Evolutionary conservation across 495 filamentous ascomycete species (phyloP).

Genomic region (Xylaria scruposa): DNA sequence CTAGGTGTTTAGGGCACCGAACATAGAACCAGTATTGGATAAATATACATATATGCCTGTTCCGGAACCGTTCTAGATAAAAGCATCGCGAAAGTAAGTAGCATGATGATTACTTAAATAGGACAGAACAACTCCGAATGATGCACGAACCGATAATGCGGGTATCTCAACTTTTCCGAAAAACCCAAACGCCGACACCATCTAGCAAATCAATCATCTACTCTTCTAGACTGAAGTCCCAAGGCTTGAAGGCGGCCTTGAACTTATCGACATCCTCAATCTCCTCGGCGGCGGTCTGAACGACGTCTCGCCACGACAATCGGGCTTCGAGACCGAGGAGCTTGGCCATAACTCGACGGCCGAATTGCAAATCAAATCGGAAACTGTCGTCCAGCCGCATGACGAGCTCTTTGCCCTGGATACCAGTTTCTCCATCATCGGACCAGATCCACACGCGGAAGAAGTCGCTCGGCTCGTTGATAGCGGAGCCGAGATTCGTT

Average conservation of each 20-base stretch:
- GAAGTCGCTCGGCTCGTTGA: constrained; percentile 68
- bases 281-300: constrained; percentile 79
- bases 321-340: constrained; percentile 77
- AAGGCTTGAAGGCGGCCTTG: constrained; percentile 82
- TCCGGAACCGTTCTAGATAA: background rate
- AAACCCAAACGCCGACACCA: constrained; percentile 34
- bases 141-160: constrained; percentile 29
- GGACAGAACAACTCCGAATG: constrained; percentile 14
- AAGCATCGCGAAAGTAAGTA: background rate
- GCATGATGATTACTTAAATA: background rate
- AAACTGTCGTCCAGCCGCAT: constrained; percentile 54
- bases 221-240: constrained; percentile 69
- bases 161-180: constrained; percentile 40
- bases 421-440: constrained; percentile 49
- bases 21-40: background rate
- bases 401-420: constrained; percentile 55
- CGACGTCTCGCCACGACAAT: constrained; percentile 81
- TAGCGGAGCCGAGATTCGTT: constrained; percentile 40
- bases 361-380: constrained; percentile 67
- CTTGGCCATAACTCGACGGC: constrained; percentile 84
- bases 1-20: background rate
- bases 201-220: constrained; percentile 21
- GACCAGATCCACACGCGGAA: constrained; percentile 86
- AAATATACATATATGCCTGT: background rate
- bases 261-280: constrained; percentile 78